These are phyloP conservation scores for Trametes elegans DNA, from an alignment of 768 basidiomycete genomes.

Conservation along the genomic window DNA sequence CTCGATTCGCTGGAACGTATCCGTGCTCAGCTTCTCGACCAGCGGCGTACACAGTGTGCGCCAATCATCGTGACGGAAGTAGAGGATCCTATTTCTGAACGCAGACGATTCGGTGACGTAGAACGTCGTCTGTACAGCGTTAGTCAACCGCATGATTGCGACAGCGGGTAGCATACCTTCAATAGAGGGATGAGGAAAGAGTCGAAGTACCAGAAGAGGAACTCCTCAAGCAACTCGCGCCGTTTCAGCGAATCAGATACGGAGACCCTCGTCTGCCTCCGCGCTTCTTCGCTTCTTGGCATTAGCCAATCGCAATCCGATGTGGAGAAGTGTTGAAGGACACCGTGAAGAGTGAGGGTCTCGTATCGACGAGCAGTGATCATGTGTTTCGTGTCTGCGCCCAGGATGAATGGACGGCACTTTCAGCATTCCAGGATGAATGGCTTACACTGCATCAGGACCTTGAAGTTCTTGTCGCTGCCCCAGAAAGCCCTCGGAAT, in stretches of 20 bases:
- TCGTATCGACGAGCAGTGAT: constrained; percentile 80
- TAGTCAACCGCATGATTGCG: neutral
- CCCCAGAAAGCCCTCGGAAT: constrained; percentile 85
- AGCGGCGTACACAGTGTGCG: constrained; percentile 77
- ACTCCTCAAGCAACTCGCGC: constrained; percentile 80
- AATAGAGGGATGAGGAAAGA: constrained; percentile 78
- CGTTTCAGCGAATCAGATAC: constrained; percentile 73
- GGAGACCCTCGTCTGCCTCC: constrained; percentile 47
- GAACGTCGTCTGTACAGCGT: constrained; percentile 72
- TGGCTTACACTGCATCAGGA: constrained; percentile 54
- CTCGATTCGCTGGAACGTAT: constrained; percentile 69
- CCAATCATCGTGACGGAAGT: constrained; percentile 97
- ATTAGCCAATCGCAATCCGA: constrained; percentile 80
- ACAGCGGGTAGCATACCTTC: constrained; percentile 47
- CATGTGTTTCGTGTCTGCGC: constrained; percentile 69
- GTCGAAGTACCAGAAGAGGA: constrained; percentile 94
- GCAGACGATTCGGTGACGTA: constrained; percentile 92
- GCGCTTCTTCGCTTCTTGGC: constrained; percentile 38
- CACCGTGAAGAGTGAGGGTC: constrained; percentile 66
- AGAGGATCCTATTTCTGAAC: constrained; percentile 78
- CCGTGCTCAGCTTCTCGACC: constrained; percentile 64
- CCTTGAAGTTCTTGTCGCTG: constrained; percentile 56
- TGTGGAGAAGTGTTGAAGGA: constrained; percentile 74
- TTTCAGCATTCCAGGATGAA: too few species aligned
- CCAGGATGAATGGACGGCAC: neutral